These are phyloP conservation scores for Microdochium trichocladiopsis DNA, from an alignment of 2,329 filamentous ascomycete genomes.

Conservation along the genomic window DNA sequence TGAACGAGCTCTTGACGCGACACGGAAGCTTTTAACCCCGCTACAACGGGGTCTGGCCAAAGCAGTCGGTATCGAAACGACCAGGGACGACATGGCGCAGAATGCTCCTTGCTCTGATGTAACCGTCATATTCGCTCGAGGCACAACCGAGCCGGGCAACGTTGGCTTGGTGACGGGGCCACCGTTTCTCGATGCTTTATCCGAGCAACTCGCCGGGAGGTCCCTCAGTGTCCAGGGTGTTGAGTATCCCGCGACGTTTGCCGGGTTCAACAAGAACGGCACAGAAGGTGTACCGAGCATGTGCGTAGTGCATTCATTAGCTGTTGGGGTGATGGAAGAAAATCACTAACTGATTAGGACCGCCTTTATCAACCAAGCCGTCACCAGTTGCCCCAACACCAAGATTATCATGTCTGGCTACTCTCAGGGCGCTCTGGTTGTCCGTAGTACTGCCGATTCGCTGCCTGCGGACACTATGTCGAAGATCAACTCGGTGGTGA, in stretches of 20 bases:
- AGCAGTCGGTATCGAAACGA: conserved; percentile 7
- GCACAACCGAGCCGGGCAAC: neutral
- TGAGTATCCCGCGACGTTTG: neutral
- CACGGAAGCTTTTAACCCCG: conserved; percentile 2
- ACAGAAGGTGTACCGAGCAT: conserved; percentile 11
- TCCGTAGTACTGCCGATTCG: neutral
- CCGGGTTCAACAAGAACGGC: conserved; percentile 12
- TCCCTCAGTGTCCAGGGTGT: conserved; percentile 1
- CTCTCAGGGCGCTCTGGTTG: neutral
- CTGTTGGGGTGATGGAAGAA: neutral
- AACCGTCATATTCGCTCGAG: conserved; percentile 4
- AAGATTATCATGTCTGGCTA: neutral
- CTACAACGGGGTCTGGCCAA: conserved; percentile 7
- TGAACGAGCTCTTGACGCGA: conserved; percentile 4
- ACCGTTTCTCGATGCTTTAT: neutral
- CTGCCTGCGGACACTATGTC: neutral
- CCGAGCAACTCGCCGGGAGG: neutral
- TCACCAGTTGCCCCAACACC: neutral
- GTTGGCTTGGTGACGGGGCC: neutral
- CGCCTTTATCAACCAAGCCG: neutral
- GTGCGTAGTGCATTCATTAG: conserved; percentile 7
- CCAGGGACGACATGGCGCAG: conserved; percentile 4
- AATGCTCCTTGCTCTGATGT: conserved; percentile 15
- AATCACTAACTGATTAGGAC: neutral
- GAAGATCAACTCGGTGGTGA: neutral